Conservation (phyloP, 352 stramenopile genomes). For the Phytopythium litorale region DNA sequence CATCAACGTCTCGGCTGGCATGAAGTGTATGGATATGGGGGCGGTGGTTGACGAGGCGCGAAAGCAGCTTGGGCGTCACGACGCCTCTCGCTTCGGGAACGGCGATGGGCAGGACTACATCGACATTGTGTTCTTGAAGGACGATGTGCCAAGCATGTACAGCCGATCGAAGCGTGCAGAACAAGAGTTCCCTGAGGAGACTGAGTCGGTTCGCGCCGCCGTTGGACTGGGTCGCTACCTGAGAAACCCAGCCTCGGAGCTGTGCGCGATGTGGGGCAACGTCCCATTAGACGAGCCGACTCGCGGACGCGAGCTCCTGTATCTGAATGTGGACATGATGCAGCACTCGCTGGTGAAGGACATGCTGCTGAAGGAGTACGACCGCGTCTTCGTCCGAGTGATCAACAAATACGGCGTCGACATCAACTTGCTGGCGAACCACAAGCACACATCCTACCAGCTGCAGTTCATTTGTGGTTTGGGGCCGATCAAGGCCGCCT, state of each 20-base stretch:
- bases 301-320: conserved; percentile 76
- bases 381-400: conserved; percentile 80
- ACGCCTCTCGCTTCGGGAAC: conserved; percentile 68
- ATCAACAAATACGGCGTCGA: conserved; percentile 89
- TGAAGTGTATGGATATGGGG: conserved; percentile 90
- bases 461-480: conserved; percentile 86
- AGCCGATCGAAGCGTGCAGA: conserved; percentile 82
- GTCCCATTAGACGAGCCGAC: conserved; percentile 72
- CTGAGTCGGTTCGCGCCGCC: conserved; percentile 68
- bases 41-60: conserved; percentile 82
- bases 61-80: conserved; percentile 64
- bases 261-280: conserved; percentile 86
- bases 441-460: conserved; percentile 85
- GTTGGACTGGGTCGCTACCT: conserved; percentile 79
- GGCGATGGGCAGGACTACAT: conserved; percentile 80
- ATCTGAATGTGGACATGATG: conserved; percentile 83
- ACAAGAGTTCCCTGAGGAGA: conserved; percentile 82
- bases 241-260: conserved; percentile 79
- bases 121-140: conserved; percentile 86
- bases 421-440: conserved; percentile 87
- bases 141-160: conserved; percentile 88
- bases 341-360: conserved; percentile 86
- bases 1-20: conserved; percentile 86
- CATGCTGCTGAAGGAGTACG: conserved; percentile 79
- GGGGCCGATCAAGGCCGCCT: conserved; percentile 75